Base-by-base conservation (phyloP, 768 basidiomycete species). In the Crucibulum laeve region DNA sequence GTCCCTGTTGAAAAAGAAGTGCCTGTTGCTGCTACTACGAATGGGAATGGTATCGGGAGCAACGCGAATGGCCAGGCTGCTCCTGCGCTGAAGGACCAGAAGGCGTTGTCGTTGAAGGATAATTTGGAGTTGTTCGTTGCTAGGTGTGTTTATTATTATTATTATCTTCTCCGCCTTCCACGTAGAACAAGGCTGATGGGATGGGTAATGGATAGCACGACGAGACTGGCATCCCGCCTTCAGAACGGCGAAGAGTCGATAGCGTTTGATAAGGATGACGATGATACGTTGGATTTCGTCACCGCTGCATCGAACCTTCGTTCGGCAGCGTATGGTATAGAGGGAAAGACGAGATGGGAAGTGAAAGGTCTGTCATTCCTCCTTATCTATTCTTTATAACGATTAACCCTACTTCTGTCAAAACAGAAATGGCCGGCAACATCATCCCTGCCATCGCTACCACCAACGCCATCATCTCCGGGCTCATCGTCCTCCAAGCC, bases 391-490 rank as follows among this genome's bases (percentile, higher is more conserved):
- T n/a, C n/a, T 18, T 24, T 19, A 37, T 40, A 19, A 40, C 18
- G n/a, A 33, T 28, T 19, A 7, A 7, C 30, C 5, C 18, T 35
- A 15, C 28, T 23, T n/a, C 22, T 26, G 11, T 22, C 13, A 3
- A 28, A 18, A 17, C 61, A 95, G 94, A 97, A 65, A 98, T 97
- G 91, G 96, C 96, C 0, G 96, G 96, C 7, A 99, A 99, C 64
- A 98, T 99, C 55, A 99, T 98, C 50, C 96, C 96, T 4, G 96
- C 96, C 1, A 98, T 99, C 54, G 96, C 96, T 4, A 99, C 96
- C 3, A 99, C 96, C 18, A 99, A 99, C 60, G 96, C 96, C 7
- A 90, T 99, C 62, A 82, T 98, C 52, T 87, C 96, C 0, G 96
- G 95, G 0, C 70, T 95, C 28, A 92, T 98, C 57, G 93, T 98